phyloP scores from a whole-genome alignment of 2,329 filamentous ascomycete genomes.

The Pseudogymnoascus sp. region DNA sequence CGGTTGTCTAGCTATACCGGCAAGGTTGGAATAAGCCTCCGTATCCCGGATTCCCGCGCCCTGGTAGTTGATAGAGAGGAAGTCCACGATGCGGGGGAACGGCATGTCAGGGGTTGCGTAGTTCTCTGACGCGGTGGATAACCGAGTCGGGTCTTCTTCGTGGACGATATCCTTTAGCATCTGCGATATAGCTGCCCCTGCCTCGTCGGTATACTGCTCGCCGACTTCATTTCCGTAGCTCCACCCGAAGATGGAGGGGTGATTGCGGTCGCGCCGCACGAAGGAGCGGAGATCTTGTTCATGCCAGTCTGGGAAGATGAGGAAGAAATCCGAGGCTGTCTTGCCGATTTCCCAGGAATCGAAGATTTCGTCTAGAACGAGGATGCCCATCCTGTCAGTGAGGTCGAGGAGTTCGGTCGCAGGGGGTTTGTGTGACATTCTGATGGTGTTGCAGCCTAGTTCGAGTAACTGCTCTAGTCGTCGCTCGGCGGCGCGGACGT shows the following conservation, averaged over 20 bases:
- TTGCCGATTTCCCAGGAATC: constrained; percentile 41
- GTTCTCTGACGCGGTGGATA: constrained; percentile 39
- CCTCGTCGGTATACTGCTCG: constrained; percentile 35
- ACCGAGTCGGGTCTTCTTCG: constrained; percentile 40
- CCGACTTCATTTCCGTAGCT: constrained; percentile 45
- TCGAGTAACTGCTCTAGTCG: constrained; percentile 41
- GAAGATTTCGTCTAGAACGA: constrained; percentile 46
- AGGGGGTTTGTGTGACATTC: constrained; percentile 45
- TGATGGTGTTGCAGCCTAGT: constrained; percentile 41
- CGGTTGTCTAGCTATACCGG: constrained; percentile 21
- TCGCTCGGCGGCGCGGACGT: constrained; percentile 38
- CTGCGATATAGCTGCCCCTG: constrained; percentile 27
- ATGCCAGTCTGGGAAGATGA: constrained; percentile 44
- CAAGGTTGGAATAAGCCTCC: constrained; percentile 18
- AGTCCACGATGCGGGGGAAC: constrained; percentile 36
- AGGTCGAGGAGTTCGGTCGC: constrained; percentile 41
- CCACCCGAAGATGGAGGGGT: constrained; percentile 44
- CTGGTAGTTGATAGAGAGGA: constrained; percentile 47
- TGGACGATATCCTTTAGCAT: constrained; percentile 34
- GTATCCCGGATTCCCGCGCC: constrained; percentile 35
- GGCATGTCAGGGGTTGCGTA: constrained; percentile 32
- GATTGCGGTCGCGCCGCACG: constrained; percentile 44
- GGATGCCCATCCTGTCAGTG: constrained; percentile 39
- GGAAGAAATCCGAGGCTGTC: constrained; percentile 39
- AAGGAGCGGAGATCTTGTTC: constrained; percentile 43